A percentile compares a stretch with the other conserved stretches of the same genome.
Evolutionary conservation across 192 early-diverging fungal species (phyloP).

Genomic region (Coemansia sp.): DNA sequence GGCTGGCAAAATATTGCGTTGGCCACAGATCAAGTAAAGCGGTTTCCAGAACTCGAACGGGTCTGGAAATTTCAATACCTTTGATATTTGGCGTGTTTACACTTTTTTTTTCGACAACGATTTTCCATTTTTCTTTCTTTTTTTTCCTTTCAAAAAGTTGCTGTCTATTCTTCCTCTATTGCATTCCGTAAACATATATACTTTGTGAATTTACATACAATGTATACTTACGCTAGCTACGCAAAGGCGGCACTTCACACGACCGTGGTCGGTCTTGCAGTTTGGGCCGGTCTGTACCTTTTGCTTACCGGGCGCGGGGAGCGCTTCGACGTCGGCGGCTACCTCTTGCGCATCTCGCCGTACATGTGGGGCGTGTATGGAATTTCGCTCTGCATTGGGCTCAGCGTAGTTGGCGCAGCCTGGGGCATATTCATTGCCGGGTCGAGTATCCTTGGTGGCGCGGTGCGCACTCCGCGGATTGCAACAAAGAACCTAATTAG

Average conservation of each 20-base stretch:
- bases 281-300: slow-evolving; percentile 69
- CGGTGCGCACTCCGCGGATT: slow-evolving; percentile 88
- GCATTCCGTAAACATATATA: not conserved
- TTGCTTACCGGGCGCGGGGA: slow-evolving; percentile 85
- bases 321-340: slow-evolving; percentile 82
- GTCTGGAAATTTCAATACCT: too few relatives aligned
- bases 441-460: slow-evolving; percentile 83
- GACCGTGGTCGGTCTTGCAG: slow-evolving; percentile 12
- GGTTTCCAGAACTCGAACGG: too few relatives aligned
- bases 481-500: slow-evolving; percentile 96
- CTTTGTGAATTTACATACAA: not conserved
- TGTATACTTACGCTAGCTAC: slow-evolving; percentile 20
- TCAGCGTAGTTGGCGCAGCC: slow-evolving; percentile 90
- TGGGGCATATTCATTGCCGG: slow-evolving; percentile 98
- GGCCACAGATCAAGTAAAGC: too few relatives aligned
- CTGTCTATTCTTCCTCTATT: not conserved
- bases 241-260: slow-evolving; percentile 21
- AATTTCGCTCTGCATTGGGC: slow-evolving; percentile 78
- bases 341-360: slow-evolving; percentile 73
- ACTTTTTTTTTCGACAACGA: not conserved
- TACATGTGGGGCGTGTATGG: slow-evolving; percentile 89
- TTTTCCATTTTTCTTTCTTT: not conserved
- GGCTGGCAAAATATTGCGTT: not conserved
- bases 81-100: not conserved
- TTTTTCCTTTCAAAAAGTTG: not conserved